These are phyloP conservation scores for Elongisporangium anandrum DNA, from an alignment of 352 stramenopile genomes.

Conservation along the genomic window DNA sequence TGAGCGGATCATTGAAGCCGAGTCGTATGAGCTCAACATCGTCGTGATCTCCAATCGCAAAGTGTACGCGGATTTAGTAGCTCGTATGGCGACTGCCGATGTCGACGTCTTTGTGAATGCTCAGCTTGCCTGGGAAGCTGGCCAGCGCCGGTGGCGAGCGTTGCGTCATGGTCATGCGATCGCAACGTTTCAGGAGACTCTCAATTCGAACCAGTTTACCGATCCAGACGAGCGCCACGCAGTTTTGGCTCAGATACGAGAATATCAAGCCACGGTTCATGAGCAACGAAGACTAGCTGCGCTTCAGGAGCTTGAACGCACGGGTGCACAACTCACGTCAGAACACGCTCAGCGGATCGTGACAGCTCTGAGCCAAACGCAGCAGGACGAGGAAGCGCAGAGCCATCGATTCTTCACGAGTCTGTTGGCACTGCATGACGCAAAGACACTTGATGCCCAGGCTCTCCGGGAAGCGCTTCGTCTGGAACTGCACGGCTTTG, in stretches of 20 bases:
- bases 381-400: conserved; percentile 62
- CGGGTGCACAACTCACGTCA: conserved; percentile 36
- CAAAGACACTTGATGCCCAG: conserved; percentile 27
- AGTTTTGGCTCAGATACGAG: conserved; percentile 49
- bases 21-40: conserved; percentile 74
- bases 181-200: conserved; percentile 39
- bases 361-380: conserved; percentile 32
- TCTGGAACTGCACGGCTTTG: conserved; percentile 56
- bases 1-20: conserved; percentile 66
- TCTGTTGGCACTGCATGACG: conserved; percentile 35
- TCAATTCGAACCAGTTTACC: conserved; percentile 64
- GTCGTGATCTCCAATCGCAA: conserved; percentile 80
- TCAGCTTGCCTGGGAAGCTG: conserved; percentile 62
- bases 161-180: conserved; percentile 79
- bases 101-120: conserved; percentile 54
- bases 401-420: conserved; percentile 56
- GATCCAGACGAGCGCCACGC: conserved; percentile 57
- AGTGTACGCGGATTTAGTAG: conserved; percentile 69
- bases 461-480: conserved; percentile 40
- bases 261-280: conserved; percentile 51
- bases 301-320: conserved; percentile 41
- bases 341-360: conserved; percentile 33
- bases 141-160: conserved; percentile 57
- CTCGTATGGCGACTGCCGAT: conserved; percentile 57
- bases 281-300: conserved; percentile 35